Evolutionary conservation across 495 filamentous ascomycete species (phyloP).

Genomic region (Neurospora intermedia): DNA sequence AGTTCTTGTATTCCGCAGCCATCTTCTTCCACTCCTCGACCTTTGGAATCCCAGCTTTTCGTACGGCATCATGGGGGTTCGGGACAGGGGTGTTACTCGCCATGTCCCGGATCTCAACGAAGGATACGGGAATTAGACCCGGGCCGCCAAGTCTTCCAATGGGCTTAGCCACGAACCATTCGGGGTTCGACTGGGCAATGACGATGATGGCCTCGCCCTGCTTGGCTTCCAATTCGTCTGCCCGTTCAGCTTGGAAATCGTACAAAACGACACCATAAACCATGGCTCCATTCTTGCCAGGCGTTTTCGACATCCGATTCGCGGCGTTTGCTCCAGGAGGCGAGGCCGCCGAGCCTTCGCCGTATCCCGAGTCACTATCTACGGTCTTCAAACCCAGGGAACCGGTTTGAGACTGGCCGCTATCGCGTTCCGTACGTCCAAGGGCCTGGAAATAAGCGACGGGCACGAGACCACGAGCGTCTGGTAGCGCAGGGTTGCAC

Average conservation of each 20-base stretch:
- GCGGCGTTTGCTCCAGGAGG: conserved; percentile 25
- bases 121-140: conserved; percentile 91
- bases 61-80: conserved; percentile 79
- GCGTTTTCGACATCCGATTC: conserved; percentile 39
- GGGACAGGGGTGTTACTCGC: conserved; percentile 68
- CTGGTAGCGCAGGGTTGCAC: conserved; percentile 86
- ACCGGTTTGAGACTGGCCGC: conserved; percentile 60
- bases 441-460: conserved; percentile 87
- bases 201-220: conserved; percentile 94
- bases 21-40: conserved; percentile 99
- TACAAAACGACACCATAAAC: conserved; percentile 96
- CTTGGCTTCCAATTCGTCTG: conserved; percentile 91
- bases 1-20: conserved; percentile 98
- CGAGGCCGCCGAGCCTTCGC: conserved; percentile 42
- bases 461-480: conserved; percentile 82
- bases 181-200: conserved; percentile 97
- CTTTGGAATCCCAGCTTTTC: conserved; percentile 83
- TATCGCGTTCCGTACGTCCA: conserved; percentile 82
- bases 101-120: conserved; percentile 95
- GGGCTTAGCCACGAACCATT: conserved; percentile 99
- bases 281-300: conserved; percentile 68
- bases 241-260: conserved; percentile 89
- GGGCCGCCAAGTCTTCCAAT: conserved; percentile 91
- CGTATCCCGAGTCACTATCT: conserved; percentile 72
- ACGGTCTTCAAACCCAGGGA: conserved; percentile 25